Conservation (phyloP, 257 asterid genomes). For the Plantago ovata region DNA sequence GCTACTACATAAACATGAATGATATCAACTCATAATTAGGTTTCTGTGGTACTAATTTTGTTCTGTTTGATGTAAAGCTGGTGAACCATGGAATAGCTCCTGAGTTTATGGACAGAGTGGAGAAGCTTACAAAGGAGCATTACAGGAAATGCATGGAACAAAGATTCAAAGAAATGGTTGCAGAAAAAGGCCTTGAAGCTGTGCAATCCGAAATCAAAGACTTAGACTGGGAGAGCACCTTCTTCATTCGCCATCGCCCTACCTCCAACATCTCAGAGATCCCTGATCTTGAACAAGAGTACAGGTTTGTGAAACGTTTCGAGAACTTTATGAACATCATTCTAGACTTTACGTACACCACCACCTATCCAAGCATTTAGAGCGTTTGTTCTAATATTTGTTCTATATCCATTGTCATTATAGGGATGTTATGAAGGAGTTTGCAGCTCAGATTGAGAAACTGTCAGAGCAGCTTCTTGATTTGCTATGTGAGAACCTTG, state of each 20-base stretch:
- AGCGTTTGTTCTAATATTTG: background rate
- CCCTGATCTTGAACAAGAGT: conserved; percentile 49
- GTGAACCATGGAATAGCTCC: conserved; percentile 48
- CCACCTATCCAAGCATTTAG: too few relatives aligned
- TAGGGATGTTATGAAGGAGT: conserved; percentile 53
- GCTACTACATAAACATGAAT: too few relatives aligned
- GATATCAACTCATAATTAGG: background rate
- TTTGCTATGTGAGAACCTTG: conserved; percentile 54
- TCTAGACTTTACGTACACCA: background rate
- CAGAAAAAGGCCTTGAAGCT: conserved; percentile 43
- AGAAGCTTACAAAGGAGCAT: conserved; percentile 52
- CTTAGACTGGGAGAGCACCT: conserved; percentile 63
- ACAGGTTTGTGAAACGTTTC: conserved; percentile 40
- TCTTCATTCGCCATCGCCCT: conserved; percentile 63
- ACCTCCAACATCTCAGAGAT: conserved; percentile 41
- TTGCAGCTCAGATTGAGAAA: conserved; percentile 39
- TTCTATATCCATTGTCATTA: background rate
- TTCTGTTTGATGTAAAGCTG: conserved; percentile 23
- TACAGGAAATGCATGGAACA: conserved; percentile 51
- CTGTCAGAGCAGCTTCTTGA: conserved; percentile 55
- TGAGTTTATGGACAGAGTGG: conserved; percentile 52
- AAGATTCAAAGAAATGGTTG: conserved; percentile 52
- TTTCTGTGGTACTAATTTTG: background rate
- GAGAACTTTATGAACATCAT: background rate
- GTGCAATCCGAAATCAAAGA: conserved; percentile 48